Percentiles rank a stretch among this genome's conserved stretches.
These are phyloP conservation scores for Xanthoconium purpureum DNA, from an alignment of 768 basidiomycete species.

Conservation along the genomic window DNA sequence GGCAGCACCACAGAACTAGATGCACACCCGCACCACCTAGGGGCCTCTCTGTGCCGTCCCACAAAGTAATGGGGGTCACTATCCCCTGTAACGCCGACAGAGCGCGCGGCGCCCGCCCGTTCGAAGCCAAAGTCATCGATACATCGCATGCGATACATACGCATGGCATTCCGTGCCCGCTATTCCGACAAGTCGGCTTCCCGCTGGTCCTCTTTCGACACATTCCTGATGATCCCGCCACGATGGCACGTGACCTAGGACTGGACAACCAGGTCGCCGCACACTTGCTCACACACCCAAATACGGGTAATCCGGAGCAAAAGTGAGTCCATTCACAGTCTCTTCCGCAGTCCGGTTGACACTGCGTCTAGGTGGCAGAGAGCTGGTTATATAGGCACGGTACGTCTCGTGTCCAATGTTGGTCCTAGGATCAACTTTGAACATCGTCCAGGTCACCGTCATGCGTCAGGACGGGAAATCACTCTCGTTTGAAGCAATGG, in stretches of 20 bases:
- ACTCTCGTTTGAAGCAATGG: constrained; percentile 25
- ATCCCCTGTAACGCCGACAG: constrained; percentile 27
- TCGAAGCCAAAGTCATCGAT: constrained; percentile 20
- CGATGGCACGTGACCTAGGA: constrained; percentile 19
- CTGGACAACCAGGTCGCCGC: constrained; percentile 32
- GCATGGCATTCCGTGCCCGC: constrained; percentile 22
- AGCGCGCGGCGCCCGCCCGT: constrained; percentile 19
- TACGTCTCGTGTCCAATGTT: background rate
- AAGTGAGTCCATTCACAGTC: constrained; percentile 6
- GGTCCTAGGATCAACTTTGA: background rate
- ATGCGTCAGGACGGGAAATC: constrained; percentile 25
- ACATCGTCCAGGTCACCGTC: constrained; percentile 19
- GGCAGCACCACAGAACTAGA: constrained; percentile 17
- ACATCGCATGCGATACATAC: constrained; percentile 27
- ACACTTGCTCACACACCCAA: constrained; percentile 29
- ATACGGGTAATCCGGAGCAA: constrained; percentile 24
- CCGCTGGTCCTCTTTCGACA: constrained; percentile 31
- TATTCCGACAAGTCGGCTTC: constrained; percentile 28
- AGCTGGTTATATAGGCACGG: constrained; percentile 29
- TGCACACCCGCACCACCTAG: constrained; percentile 8
- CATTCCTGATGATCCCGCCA: constrained; percentile 12
- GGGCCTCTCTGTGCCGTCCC: background rate
- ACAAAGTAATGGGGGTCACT: constrained; percentile 17
- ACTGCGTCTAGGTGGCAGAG: constrained; percentile 17
- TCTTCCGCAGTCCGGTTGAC: background rate